A percentile compares a stretch with the other conserved stretches of the same genome.
These are phyloP conservation scores for Fusarium burgessii DNA, from an alignment of 2,329 filamentous ascomycete genomes.

Conservation along the genomic window DNA sequence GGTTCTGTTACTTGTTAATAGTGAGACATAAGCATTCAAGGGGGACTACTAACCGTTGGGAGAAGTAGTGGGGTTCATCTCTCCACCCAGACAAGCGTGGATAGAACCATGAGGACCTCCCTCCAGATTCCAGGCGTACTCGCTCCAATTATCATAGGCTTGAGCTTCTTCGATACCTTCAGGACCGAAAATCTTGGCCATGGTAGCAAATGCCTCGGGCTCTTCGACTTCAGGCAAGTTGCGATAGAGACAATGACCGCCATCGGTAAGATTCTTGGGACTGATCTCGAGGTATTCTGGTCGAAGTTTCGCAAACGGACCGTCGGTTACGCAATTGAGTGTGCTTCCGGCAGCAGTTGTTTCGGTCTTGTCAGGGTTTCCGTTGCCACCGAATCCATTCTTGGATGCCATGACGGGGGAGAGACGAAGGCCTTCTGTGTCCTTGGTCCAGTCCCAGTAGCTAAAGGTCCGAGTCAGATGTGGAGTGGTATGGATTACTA, in stretches of 20 bases:
- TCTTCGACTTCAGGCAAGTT: slow-evolving; percentile 6
- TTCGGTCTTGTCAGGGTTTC: background rate
- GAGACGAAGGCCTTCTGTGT: background rate
- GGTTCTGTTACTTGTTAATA: too few species aligned
- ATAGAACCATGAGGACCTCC: slow-evolving; percentile 8
- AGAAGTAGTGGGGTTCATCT: slow-evolving; percentile 20
- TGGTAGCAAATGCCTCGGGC: background rate
- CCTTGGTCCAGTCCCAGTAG: slow-evolving; percentile 20
- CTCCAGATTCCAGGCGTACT: background rate
- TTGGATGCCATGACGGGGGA: slow-evolving; percentile 9
- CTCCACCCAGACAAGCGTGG: slow-evolving; percentile 5
- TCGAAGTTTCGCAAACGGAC: background rate
- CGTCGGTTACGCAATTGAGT: background rate
- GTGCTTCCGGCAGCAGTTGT: background rate
- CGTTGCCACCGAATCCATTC: background rate
- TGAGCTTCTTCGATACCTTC: background rate
- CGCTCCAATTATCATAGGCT: background rate
- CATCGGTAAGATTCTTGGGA: background rate
- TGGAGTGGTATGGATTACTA: fast-evolving
- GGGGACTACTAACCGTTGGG: background rate
- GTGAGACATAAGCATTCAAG: too few species aligned
- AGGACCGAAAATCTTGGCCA: background rate
- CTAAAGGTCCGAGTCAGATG: background rate
- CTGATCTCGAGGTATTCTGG: background rate
- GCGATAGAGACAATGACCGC: slow-evolving; percentile 4